Evolutionary conservation across 2,329 filamentous ascomycete species (phyloP), one percentile per base, ranked within the genome.

Genomic region (Passalora sequoiae): DNA sequence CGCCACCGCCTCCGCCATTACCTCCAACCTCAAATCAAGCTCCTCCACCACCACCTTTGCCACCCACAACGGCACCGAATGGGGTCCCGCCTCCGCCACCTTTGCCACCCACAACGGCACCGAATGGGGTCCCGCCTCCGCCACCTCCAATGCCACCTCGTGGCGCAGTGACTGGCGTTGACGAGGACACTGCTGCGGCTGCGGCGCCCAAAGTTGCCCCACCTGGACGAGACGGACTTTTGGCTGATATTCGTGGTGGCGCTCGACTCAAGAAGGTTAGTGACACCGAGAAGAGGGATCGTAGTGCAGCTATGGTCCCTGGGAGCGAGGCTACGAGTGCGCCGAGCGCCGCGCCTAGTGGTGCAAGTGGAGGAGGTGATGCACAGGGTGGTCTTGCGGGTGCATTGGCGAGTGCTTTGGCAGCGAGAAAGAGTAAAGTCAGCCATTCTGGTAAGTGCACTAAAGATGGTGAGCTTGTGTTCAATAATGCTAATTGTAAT

Each of bases 401-500:
- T 9, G 71, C 71, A 33, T 61, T 96, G 76, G 87, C 88, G 16
- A 87, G 84, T 69, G 89, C 88, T 36, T 69, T 95, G 56, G 86
- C 86, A 47, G 83, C 80, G 69, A 77, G 91, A 66, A 96, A 96
- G 73, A 81, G 88, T 67, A 95, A 94, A 74, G 91, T 96, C 64
- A 87, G 86, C 69, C 84, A 86, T 65, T 94, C 87, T 74, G 91
- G 91, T 96, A 80, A 80, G 86, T 32, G 27, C 21, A 12, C 27
- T 29, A 13, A 15, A 28, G 6, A 9, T 6, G 9, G 13, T 13
- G 9, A n/a, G n/a, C n/a, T n/a, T n/a, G n/a, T n/a, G n/a, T n/a
- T n/a, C n/a, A n/a, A n/a, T n/a, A n/a, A 20, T 57, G 46, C 60
- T 67, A 56, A 68, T 32, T 21, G 9, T 27, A 27, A 27, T 27